Evolutionary conservation across 306 rosid genomes (phyloP).

Genomic region (Phaseolus lunatus): DNA sequence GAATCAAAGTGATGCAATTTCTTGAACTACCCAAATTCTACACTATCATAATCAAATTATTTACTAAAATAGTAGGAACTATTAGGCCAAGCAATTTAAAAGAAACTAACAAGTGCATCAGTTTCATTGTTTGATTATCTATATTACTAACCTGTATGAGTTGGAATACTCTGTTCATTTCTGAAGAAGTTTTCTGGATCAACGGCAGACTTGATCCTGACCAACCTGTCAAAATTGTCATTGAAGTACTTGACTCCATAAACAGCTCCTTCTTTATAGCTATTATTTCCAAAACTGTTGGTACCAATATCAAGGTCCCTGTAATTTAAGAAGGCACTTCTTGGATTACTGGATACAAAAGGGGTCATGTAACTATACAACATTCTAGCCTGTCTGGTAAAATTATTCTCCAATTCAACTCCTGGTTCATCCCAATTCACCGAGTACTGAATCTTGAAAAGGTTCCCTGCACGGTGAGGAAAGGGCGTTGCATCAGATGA

Average conservation of each 20-base stretch:
- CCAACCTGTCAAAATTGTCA: conserved; percentile 52
- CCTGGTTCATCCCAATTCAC: conserved; percentile 52
- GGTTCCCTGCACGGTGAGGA: conserved; percentile 55
- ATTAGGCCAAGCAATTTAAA: background rate
- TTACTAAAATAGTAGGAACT: background rate
- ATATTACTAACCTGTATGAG: conserved; percentile 25
- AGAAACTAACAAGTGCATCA: conserved; percentile 8
- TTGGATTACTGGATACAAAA: conserved; percentile 56
- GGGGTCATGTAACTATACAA: conserved; percentile 56
- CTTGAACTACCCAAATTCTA: conserved; percentile 17
- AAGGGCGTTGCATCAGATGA: conserved; percentile 47
- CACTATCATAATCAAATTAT: conserved; percentile 9
- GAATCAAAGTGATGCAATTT: background rate
- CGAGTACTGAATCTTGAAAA: conserved; percentile 56
- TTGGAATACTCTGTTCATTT: conserved; percentile 57
- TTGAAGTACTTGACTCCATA: conserved; percentile 56
- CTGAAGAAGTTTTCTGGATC: conserved; percentile 59
- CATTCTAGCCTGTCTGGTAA: conserved; percentile 25
- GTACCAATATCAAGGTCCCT: conserved; percentile 62
- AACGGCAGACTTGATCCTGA: conserved; percentile 51
- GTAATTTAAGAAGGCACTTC: conserved; percentile 56
- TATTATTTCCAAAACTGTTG: conserved; percentile 46
- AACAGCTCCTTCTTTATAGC: conserved; percentile 51
- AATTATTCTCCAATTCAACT: conserved; percentile 38
- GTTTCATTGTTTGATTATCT: background rate